These are phyloP conservation scores for Thelonectria discophora DNA, from an alignment of 2,329 filamentous ascomycete species.

Conservation along the genomic window DNA sequence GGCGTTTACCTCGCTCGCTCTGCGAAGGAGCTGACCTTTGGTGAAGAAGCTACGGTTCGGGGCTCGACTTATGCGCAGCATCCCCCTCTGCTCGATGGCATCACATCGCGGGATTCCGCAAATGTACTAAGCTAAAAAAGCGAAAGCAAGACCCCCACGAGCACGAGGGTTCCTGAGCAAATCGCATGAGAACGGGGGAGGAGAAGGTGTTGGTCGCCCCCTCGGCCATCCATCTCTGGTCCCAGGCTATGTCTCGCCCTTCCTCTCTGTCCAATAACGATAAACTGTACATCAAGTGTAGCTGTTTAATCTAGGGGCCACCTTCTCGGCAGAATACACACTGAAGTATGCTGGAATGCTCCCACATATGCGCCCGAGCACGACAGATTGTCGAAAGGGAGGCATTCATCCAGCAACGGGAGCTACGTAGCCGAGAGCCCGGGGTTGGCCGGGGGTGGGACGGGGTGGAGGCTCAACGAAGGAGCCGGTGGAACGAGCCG, in stretches of 20 bases:
- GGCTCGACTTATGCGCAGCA: neutral
- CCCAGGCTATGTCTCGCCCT: neutral
- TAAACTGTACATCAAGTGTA: neutral
- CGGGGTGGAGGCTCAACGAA: conserved; percentile 33
- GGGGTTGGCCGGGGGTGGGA: conserved; percentile 9
- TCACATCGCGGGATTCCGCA: neutral
- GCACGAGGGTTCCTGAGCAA: neutral
- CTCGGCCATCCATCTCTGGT: neutral
- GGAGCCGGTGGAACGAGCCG: conserved; percentile 36
- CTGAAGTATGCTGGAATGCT: neutral
- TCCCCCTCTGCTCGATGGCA: neutral
- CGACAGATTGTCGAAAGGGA: neutral
- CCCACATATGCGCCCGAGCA: neutral
- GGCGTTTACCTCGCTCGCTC: neutral
- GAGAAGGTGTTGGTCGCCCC: neutral
- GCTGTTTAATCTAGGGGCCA: neutral
- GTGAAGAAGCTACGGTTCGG: neutral
- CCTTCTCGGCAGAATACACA: neutral
- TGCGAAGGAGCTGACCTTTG: neutral
- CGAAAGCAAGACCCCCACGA: conserved; percentile 1
- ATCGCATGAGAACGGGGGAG: neutral
- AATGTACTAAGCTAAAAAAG: neutral
- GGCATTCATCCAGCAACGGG: neutral
- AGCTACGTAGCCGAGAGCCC: conserved; percentile 13
- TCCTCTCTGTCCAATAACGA: neutral